These are phyloP conservation scores for Pichia thaimueangensis DNA, from an alignment of 805 yeast genomes.

Conservation along the genomic window DNA sequence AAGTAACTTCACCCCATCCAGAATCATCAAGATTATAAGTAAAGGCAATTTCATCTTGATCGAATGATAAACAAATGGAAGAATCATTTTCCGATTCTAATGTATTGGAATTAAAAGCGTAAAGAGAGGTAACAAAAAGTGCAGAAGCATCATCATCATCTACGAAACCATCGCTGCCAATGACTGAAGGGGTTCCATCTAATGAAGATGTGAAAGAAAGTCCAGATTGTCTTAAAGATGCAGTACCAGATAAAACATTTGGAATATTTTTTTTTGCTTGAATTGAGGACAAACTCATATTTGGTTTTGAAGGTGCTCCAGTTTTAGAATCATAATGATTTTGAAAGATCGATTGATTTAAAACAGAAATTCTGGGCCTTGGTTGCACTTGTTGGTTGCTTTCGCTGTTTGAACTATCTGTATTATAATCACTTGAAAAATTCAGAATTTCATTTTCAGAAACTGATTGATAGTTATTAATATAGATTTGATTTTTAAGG, in stretches of 20 bases:
- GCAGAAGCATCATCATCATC: slow-evolving; percentile 31
- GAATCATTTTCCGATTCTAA: slow-evolving; percentile 61
- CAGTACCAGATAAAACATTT: neutral
- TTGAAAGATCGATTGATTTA: slow-evolving; percentile 24
- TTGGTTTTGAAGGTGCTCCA: neutral
- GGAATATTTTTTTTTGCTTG: neutral
- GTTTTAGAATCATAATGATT: slow-evolving; percentile 13
- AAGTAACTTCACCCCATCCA: slow-evolving; percentile 85
- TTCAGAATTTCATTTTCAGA: slow-evolving; percentile 8
- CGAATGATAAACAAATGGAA: slow-evolving; percentile 67
- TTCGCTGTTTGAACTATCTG: neutral
- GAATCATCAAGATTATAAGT: slow-evolving; percentile 74
- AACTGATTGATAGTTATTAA: slow-evolving; percentile 2
- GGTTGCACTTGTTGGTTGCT: slow-evolving; percentile 9
- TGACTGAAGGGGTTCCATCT: neutral
- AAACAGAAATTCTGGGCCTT: slow-evolving; percentile 21
- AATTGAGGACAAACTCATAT: neutral
- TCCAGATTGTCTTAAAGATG: neutral
- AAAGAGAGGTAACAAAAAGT: slow-evolving; percentile 31
- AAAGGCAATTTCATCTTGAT: slow-evolving; percentile 64
- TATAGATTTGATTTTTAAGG: neutral
- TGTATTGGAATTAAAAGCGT: slow-evolving; percentile 34
- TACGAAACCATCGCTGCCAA: slow-evolving; percentile 6
- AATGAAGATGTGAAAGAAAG: neutral
- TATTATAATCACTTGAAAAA: neutral